Conservation (phyloP, 345 rosid genomes). For the Psidium guajava region DNA sequence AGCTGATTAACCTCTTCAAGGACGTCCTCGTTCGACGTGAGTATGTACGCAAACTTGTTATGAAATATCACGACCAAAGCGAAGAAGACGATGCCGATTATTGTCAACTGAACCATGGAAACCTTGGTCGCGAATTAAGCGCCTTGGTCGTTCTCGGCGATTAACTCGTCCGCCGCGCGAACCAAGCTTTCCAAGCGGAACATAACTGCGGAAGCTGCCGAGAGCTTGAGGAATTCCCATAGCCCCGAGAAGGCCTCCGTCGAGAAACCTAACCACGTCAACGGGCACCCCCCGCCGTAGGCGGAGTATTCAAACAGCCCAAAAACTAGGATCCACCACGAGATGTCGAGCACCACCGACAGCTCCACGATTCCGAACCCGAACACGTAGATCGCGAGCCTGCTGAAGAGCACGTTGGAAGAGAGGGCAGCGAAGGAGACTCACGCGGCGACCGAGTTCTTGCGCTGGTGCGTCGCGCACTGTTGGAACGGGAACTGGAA, state of each 20-base stretch:
- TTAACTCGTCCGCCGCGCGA: constrained; percentile 29
- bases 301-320: constrained; percentile 2
- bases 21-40: constrained; percentile 19
- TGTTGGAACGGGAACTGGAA: constrained; percentile 26
- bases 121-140: constrained; percentile 24
- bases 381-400: constrained; percentile 15
- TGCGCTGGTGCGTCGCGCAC: constrained; percentile 28
- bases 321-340: constrained; percentile 20
- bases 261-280: constrained; percentile 29
- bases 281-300: not conserved
- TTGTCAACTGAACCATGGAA: constrained; percentile 14
- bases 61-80: constrained; percentile 5
- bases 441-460: constrained; percentile 26
- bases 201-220: constrained; percentile 32
- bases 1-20: constrained; percentile 12
- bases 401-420: constrained; percentile 9
- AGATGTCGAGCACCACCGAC: constrained; percentile 18
- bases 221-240: constrained; percentile 16
- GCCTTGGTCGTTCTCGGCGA: constrained; percentile 26
- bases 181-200: too few relatives aligned
- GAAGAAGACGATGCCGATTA: constrained; percentile 20
- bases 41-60: constrained; percentile 12
- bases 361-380: constrained; percentile 19
- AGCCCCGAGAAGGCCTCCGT: constrained; percentile 15
- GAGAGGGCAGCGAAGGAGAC: constrained; percentile 7